Evolutionary conservation across 1,284 basidiomycete species (phyloP).

Genomic region (Gymnopus androsaceus): DNA sequence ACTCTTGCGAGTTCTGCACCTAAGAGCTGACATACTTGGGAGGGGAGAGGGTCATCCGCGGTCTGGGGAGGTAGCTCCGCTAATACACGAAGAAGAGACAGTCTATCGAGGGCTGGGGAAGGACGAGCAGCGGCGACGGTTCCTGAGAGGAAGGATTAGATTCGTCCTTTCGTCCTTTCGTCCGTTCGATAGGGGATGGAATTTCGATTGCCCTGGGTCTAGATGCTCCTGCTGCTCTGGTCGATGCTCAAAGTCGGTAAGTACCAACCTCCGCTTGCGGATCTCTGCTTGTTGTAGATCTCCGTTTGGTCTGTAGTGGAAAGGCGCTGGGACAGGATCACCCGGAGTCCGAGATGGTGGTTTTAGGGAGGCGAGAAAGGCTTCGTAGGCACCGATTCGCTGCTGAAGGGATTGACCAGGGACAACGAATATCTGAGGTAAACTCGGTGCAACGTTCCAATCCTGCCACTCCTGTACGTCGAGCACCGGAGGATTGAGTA

Average conservation of each 20-base stretch:
- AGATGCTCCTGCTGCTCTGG: background rate
- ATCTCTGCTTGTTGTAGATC: background rate
- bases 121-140: background rate
- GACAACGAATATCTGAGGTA: conserved; percentile 13
- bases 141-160: no score
- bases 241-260: background rate
- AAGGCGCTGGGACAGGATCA: background rate
- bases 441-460: conserved; percentile 5
- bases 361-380: conserved; percentile 4
- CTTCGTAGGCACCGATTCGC: background rate
- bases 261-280: background rate
- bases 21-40: background rate
- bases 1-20: background rate
- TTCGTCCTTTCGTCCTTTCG: no score
- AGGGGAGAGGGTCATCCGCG: background rate
- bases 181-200: background rate
- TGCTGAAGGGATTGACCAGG: conserved; percentile 10
- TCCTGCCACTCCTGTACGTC: conserved; percentile 12
- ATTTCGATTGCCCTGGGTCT: background rate
- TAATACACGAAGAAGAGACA: background rate
- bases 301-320: background rate
- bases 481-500: conserved; percentile 6
- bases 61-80: background rate
- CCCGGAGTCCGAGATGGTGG: background rate
- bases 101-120: background rate